These are phyloP conservation scores for Amaranthus tricolor DNA, from an alignment of 179 eudicot species.

Conservation along the genomic window DNA sequence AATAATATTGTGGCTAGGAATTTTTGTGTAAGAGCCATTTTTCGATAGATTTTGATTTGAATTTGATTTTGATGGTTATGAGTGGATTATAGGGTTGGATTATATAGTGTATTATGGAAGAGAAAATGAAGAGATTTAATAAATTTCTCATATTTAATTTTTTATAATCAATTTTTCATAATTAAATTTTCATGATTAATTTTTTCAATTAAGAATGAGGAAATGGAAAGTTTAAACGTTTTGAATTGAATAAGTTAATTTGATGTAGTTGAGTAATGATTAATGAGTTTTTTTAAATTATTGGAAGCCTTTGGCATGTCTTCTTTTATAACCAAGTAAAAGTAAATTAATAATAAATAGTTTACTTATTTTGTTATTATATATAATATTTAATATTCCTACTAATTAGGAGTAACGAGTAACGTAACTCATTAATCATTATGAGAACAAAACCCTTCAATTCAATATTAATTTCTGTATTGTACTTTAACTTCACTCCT, in stretches of 20 bases:
- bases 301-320: neutral
- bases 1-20: neutral
- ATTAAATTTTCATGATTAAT: neutral
- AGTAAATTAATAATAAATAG: no score
- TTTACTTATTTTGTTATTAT: no score
- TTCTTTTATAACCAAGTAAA: neutral
- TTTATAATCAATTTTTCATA: no score
- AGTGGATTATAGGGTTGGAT: neutral
- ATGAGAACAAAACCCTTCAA: no score
- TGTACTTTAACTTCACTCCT: no score
- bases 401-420: no score
- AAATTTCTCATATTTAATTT: no score
- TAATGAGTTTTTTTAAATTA: neutral
- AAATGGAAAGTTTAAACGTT: conserved; percentile 11
- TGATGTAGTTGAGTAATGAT: neutral
- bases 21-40: conserved; percentile 20
- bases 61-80: neutral
- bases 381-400: no score
- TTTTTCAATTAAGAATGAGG: neutral
- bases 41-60: neutral
- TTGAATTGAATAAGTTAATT: neutral
- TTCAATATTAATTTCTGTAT: no score
- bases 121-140: conserved; percentile 8
- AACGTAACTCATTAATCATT: no score
- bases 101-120: conserved; percentile 16